Base-by-base conservation (phyloP, 441 rosid species). In the Jatropha multifida region DNA sequence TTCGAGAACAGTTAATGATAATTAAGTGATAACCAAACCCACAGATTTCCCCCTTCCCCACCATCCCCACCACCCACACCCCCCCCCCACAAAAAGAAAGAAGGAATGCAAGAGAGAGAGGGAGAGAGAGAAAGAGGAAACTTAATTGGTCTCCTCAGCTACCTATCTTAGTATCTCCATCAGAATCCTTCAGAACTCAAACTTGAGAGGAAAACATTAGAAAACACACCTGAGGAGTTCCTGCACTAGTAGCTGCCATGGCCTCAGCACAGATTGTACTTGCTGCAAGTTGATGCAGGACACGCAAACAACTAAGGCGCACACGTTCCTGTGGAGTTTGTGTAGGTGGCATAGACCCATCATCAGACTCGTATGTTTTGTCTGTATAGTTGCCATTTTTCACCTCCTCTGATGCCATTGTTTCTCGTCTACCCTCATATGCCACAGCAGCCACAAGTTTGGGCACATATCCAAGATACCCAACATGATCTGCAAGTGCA, bases 221-320 rank as follows among this genome's bases (percentile, higher is more conserved):
- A 44, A 75, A 51, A 63, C 77, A 76, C 69, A 92, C 99, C 98
- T 96, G 98, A 41, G 98, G 96, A 40, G 94, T 82, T 75, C 99
- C 99, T 14, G 81, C 94, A 83, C 98, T 94, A 73, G 99, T 96
- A 68, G 99, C 98, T 72, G 99, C 99, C 99, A 96, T 94, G 76
- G 99, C 99, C 88, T 96, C 99, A 8, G 98, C 98, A 86, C 98
- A 96, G 71, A 86, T 87, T 7, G 96, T 92, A 83, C 99, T 96
- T 55, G 99, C 93, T 46, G 98, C 99, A 79, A 96, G 99, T 84
- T 96, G 99, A 87, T 96, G 99, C 46, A 96, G 84, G 72, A 94
- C 98, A 70, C 99, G 96, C 85, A 96, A 88, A 81, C 99, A 96
- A 84, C 99, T 96, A 69, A 94, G 98, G 71, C 98, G 98, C 65